These are phyloP conservation scores for Plenodomus tracheiphilus DNA, from an alignment of 2,329 filamentous ascomycete genomes.

Conservation along the genomic window DNA sequence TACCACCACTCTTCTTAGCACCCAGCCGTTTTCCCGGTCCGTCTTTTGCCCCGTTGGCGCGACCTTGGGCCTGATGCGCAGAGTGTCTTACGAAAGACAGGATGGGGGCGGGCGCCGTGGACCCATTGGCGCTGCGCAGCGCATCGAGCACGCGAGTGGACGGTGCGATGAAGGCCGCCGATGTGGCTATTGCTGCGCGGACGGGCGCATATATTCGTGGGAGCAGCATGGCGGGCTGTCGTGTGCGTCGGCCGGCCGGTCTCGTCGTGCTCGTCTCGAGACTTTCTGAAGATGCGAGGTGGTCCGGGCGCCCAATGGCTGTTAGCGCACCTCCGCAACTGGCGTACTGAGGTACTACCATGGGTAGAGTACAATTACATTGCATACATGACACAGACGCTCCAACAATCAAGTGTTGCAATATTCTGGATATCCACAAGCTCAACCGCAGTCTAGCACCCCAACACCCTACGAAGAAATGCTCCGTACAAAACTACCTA, in stretches of 20 bases:
- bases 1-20: slow-evolving; percentile 89
- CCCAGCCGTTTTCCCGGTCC: slow-evolving; percentile 84
- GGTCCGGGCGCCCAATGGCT: slow-evolving; percentile 5
- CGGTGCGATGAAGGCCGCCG: slow-evolving; percentile 24
- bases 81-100: slow-evolving; percentile 61
- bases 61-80: slow-evolving; percentile 66
- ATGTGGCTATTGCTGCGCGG: slow-evolving; percentile 33
- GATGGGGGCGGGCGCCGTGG: slow-evolving; percentile 34
- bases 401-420: slow-evolving; percentile 5
- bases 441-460: slow-evolving; percentile 18
- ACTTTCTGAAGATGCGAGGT: slow-evolving; percentile 31
- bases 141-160: slow-evolving; percentile 36
- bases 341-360: too few relatives aligned
- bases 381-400: background rate
- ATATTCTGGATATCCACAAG: slow-evolving; percentile 13
- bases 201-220: slow-evolving; percentile 45
- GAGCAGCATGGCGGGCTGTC: slow-evolving; percentile 43
- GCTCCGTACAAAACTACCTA: slow-evolving; percentile 9
- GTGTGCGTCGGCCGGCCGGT: slow-evolving; percentile 14
- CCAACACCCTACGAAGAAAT: slow-evolving; percentile 22
- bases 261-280: slow-evolving; percentile 15
- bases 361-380: background rate
- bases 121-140: slow-evolving; percentile 38
- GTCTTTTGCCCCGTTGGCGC: slow-evolving; percentile 71
- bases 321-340: too few relatives aligned